Evolutionary conservation across 148 eudicot species (phyloP).

Genomic region (Camellia lanceoleosa): DNA sequence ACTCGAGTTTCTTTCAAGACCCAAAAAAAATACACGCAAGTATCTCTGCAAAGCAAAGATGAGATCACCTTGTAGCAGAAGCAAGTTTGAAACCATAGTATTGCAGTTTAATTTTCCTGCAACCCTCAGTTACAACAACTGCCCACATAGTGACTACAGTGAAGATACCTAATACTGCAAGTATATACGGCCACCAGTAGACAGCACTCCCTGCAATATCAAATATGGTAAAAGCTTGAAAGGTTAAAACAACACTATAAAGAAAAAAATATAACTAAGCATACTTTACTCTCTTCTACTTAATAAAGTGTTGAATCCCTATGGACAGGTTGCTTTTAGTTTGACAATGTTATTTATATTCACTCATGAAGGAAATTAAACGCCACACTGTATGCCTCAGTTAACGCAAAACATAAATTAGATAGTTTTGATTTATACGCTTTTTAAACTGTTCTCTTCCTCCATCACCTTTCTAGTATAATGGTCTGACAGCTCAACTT

Average conservation of each 20-base stretch:
- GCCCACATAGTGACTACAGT: slow-evolving; percentile 89
- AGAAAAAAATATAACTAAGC: not conserved
- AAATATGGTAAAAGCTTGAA: slow-evolving; percentile 13
- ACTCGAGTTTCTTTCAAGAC: not conserved
- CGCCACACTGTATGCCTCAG: not conserved
- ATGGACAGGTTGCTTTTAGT: not conserved
- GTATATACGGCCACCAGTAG: slow-evolving; percentile 73
- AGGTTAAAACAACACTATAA: not conserved
- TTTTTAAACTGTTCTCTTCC: not conserved
- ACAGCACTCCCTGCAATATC: slow-evolving; percentile 59
- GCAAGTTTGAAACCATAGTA: slow-evolving; percentile 96
- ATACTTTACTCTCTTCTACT: not conserved
- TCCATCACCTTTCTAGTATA: not conserved
- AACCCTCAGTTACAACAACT: slow-evolving; percentile 92
- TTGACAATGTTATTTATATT: not conserved
- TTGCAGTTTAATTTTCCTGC: slow-evolving; percentile 92
- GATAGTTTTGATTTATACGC: not conserved
- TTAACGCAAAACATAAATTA: not conserved
- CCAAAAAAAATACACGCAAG: not conserved
- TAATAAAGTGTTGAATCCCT: not conserved
- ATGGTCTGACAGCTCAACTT: not conserved
- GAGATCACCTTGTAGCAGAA: slow-evolving; percentile 73
- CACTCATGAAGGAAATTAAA: not conserved
- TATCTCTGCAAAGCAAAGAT: slow-evolving; percentile 3
- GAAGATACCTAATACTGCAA: slow-evolving; percentile 65